These are phyloP conservation scores for Solanum appendiculatum DNA, from an alignment of 257 asterid species.

Conservation along the genomic window DNA sequence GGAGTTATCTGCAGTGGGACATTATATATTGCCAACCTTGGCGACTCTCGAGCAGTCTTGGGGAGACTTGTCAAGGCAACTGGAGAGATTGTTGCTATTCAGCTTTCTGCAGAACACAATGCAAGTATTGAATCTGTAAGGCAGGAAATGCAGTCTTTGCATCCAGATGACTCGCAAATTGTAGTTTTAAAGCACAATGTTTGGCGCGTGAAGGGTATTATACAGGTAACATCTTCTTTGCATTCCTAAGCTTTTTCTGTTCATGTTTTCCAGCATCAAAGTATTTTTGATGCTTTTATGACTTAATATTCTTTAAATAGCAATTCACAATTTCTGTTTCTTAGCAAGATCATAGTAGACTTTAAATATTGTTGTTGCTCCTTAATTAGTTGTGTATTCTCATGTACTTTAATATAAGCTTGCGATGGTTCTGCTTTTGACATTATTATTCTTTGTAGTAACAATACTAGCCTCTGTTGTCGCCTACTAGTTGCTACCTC, in stretches of 20 bases:
- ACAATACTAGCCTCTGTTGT: background rate
- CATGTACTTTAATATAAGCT: background rate
- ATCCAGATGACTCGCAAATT: slow-evolving; percentile 56
- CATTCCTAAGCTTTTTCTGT: background rate
- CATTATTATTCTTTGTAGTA: background rate
- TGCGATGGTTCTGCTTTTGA: background rate
- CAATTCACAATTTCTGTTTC: background rate
- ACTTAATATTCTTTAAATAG: background rate
- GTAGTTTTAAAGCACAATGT: slow-evolving; percentile 64
- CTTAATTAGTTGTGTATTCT: background rate
- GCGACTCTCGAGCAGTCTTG: slow-evolving; percentile 64
- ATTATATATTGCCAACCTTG: slow-evolving; percentile 54
- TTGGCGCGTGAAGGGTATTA: slow-evolving; percentile 70
- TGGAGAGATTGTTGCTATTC: slow-evolving; percentile 48
- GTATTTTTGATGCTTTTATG: background rate
- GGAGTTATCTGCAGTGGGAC: slow-evolving; percentile 50
- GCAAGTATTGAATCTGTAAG: slow-evolving; percentile 54
- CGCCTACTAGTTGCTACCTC: background rate
- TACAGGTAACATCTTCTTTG: slow-evolving; percentile 28
- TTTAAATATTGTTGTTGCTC: background rate
- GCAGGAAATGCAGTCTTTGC: slow-evolving; percentile 46
- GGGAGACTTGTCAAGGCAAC: slow-evolving; percentile 62
- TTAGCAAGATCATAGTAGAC: background rate
- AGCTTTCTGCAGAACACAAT: slow-evolving; percentile 59
- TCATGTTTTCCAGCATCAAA: background rate